Base-by-base conservation (phyloP, 257 asterid genomes). In the Osmanthus fragrans region DNA sequence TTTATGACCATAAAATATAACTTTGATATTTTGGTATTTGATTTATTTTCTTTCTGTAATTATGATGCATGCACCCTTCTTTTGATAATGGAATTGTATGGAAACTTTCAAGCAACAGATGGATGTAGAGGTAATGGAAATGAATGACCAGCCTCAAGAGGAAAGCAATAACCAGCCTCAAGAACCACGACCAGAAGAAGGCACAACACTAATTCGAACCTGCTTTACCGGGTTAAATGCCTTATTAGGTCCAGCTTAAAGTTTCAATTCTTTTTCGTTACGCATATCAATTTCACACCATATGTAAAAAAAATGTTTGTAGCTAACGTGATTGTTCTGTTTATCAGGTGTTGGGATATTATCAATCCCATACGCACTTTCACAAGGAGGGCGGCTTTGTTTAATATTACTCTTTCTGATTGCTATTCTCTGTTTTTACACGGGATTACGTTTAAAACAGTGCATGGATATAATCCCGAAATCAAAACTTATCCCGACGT, bases 361-460 rank as follows among this genome's bases (percentile, higher is more conserved):
- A 34, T 84, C 87, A 12, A 37, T 86, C 40, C 84, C 90, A 1
- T 84, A 69, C 36, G 88, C 90, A 27, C 87, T 86, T 18, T 80
- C 90, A 4, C 13, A 76, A 71, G 85, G 80, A 58, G 88, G 87
- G 3, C 84, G 90, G 90, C 40, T 86, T 15, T 68, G 85, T 29
- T 30, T 84, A 2, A 70, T 54, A 0, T 10, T 80, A 4, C 79
- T 86, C 3, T 25, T 82, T 7, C 34, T 60, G 2, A 64, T 86
- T 64, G 84, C 88, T n/a, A 6, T 72, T 8, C 21, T 80, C 0
- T 80, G 84, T 73, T 82, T 54, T 42, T 82, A 80, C 18, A 86
- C 87, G 2, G 87, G 84, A 1, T 23, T 84, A 13, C 85, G 84
- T 39, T 18, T 86, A 7, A 56, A 56, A n/a, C 13, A 30, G 6